Evolutionary conservation across 352 stramenopile species (phyloP), one percentile per base, ranked within the genome.

Genomic region (Phytophthora boehmeriae): DNA sequence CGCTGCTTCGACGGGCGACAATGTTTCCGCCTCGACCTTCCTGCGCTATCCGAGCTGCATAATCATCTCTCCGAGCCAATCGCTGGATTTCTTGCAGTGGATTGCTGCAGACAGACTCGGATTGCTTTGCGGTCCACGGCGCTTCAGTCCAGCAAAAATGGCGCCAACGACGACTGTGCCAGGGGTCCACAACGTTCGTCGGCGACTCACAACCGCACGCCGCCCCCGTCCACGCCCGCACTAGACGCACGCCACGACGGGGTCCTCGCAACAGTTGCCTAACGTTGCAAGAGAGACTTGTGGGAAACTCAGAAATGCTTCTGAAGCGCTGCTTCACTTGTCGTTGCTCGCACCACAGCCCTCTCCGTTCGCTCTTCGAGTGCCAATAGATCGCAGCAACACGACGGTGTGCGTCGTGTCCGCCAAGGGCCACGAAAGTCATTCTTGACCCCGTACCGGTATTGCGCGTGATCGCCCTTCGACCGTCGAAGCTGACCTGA

Each of bases 241-340:
- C n/a, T 30, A 3, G 25, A n/a, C 34, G 34, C 34, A 39, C 34
- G 34, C 34, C 34, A 39, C 34, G 34, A n/a, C 34, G 34, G 14
- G 34, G 25, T 30, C 25, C 25, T 8, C 25, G 25, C 25, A 30
- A 30, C 25, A 39, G 34, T 39, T 14, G 34, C 4, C 34, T 39
- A 8, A 9, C 34, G 5, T 20, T 44, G 38, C 38, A 44, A 44
- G 38, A 44, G 34, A 39, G 34, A 39, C 34, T 39, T 39, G 34
- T n/a, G 34, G 5, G 34, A 20, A 44, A 44, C 22, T 44, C 38
- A 44, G 38, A 44, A 44, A 11, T 44, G 9, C 38, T 44, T 20
- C 38, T 16, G 8, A 22, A 41, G 34, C 34, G 13, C 14, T 44
- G 11, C 8, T 17, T 22, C 14, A 17, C n/a, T 17, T 13, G 34